Conservation (phyloP, 345 rosid genomes). For the Combretum micranthum region DNA sequence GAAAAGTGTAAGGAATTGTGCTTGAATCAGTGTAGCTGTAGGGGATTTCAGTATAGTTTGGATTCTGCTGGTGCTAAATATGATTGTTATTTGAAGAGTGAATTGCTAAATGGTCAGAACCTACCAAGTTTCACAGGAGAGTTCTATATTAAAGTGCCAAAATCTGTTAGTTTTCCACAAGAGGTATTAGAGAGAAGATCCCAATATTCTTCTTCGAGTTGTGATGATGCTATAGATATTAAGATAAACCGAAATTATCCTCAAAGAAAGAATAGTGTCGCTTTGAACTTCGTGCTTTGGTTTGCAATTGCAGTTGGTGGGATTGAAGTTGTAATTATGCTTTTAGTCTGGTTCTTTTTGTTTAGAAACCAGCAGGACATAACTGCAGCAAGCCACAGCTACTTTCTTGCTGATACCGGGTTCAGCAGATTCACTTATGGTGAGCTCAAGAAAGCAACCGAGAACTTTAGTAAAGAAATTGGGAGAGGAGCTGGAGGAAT, state of each 20-base stretch:
- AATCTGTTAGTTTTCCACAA: not conserved
- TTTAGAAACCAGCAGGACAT: constrained; percentile 7
- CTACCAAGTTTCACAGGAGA: constrained; percentile 4
- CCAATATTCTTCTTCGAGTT: not conserved
- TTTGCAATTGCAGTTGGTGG: constrained; percentile 16
- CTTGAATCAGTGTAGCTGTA: not conserved
- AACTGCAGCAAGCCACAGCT: constrained; percentile 1
- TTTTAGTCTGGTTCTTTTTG: constrained; percentile 11
- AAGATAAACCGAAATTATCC: constrained; percentile 6
- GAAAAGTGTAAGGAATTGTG: not conserved
- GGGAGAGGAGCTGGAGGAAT: constrained; percentile 25
- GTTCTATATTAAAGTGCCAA: constrained; percentile 4
- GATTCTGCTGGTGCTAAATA: not conserved
- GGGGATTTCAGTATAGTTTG: not conserved
- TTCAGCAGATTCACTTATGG: constrained; percentile 15
- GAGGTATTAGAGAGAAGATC: constrained; percentile 1
- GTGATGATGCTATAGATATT: not conserved
- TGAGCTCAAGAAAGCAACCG: constrained; percentile 14
- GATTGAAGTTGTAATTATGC: constrained; percentile 3
- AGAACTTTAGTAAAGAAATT: constrained; percentile 14
- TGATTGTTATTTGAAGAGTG: constrained; percentile 5
- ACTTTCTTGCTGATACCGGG: constrained; percentile 4
- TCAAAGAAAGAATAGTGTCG: not conserved
- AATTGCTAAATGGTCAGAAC: constrained; percentile 8
- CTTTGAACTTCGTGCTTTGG: constrained; percentile 19